Base-by-base conservation (phyloP, 805 yeast genomes). In the Saturnispora sekii region DNA sequence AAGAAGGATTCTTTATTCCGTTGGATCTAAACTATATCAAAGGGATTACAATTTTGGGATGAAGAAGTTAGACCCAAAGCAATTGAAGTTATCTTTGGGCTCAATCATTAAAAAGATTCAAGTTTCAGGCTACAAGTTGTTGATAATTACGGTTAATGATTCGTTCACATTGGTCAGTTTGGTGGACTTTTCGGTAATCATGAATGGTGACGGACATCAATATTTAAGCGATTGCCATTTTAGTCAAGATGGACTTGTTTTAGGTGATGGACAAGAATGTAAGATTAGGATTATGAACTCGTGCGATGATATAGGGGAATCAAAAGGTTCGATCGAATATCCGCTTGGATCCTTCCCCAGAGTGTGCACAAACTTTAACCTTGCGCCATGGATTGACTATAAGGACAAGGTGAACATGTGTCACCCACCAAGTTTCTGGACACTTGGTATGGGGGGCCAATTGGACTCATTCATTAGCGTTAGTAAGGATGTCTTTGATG, bases 381-480 rank as follows among this genome's bases (percentile, higher is more conserved):
- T 40, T 1, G 65, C 72, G 1, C 45, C 56, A 15, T 69, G 73
- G 49, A n/a, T 47, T 1, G n/a, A 32, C n/a, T 18, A 38, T 7
- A 35, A 18, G 7, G 40, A 46, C 32, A 21, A 47, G 31, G 44
- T 3, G 37, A 36, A 21, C 41, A 30, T 45, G 37, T 41, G 45
- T 9, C 8, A 18, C n/a, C 45, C 35, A 31, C 28, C 26, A 12
- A 15, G 50, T 34, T 56, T 61, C 37, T 38, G 63, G 14, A 52
- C 66, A 10, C 60, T 64, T 45, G 73, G 73, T 1, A 34, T 69
- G 14, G 59, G 63, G 35, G 74, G 74, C 3, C 69, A 66, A 35
- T 46, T 68, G 7, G 53, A 48, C 43, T 34, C 45, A 34, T 42
- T 54, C 31, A 49, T 40, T 5, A 40, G 50, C 21, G 38, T 49